A percentile compares a stretch with the other conserved stretches of the same genome.
Evolutionary conservation across 257 asterid genomes (phyloP).

Genomic region (Solanum virginianum): DNA sequence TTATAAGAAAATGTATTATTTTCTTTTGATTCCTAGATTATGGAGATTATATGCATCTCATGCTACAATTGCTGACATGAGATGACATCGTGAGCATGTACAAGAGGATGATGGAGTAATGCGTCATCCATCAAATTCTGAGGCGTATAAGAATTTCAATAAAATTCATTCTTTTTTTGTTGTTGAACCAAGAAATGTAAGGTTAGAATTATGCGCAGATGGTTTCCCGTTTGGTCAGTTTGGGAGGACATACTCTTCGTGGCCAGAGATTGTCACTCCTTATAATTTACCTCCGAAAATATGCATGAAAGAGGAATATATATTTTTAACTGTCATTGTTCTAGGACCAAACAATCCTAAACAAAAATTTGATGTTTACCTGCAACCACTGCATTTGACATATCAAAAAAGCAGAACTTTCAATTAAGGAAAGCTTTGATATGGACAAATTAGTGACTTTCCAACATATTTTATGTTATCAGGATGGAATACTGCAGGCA

Average conservation of each 20-base stretch:
- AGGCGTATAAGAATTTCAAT: background rate
- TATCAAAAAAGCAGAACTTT: no score
- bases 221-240: background rate
- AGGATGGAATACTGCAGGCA: background rate
- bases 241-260: background rate
- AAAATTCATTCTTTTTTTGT: no score
- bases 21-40: no score
- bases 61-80: no score
- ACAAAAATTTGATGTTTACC: background rate
- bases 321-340: background rate
- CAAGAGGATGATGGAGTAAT: no score
- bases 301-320: background rate
- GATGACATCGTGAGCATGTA: no score
- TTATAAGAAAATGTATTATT: no score
- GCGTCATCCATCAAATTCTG: no score
- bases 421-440: background rate
- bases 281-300: background rate
- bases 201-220: background rate
- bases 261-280: no score
- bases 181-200: background rate
- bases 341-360: background rate
- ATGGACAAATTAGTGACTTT: background rate
- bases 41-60: no score
- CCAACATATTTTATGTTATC: background rate
- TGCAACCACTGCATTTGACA: background rate